Evolutionary conservation across 129 eudicot species (phyloP).

Genomic region (Artemisia tridentata): DNA sequence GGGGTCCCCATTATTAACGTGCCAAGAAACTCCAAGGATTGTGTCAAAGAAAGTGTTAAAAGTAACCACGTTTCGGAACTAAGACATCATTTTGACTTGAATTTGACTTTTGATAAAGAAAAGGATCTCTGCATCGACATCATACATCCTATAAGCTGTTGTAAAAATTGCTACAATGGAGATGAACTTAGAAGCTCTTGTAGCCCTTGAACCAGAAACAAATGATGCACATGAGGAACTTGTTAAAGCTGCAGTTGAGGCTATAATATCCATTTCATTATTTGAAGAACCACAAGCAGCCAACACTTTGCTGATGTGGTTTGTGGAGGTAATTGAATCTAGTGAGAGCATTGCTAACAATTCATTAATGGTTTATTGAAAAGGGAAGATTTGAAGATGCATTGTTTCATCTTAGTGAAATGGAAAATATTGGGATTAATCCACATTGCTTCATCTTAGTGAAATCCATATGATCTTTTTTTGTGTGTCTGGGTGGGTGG

Average conservation of each 20-base stretch:
- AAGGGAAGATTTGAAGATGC: conserved; percentile 33
- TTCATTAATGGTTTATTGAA: conserved; percentile 32
- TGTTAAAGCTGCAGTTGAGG: conserved; percentile 56
- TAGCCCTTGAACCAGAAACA: conserved; percentile 39
- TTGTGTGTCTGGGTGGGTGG: too few species aligned
- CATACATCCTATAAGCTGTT: conserved; percentile 37
- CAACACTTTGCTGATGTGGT: too few species aligned
- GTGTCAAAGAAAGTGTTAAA: conserved; percentile 18
- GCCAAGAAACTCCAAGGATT: background rate
- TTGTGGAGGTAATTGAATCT: too few species aligned
- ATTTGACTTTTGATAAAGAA: conserved; percentile 46
- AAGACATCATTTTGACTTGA: conserved; percentile 51
- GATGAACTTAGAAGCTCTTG: conserved; percentile 59
- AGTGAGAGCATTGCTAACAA: too few species aligned
- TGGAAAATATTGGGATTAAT: conserved; percentile 29
- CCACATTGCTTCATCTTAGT: too few species aligned
- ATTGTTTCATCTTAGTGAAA: conserved; percentile 37
- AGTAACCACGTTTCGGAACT: background rate
- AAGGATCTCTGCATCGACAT: conserved; percentile 32
- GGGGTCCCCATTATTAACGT: background rate
- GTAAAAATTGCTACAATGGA: conserved; percentile 52
- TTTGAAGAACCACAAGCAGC: too few species aligned
- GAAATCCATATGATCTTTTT: too few species aligned
- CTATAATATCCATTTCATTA: too few species aligned
- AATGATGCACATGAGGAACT: conserved; percentile 38